Evolutionary conservation across 495 filamentous ascomycete species (phyloP).

Genomic region (Lophiotrema nucula): DNA sequence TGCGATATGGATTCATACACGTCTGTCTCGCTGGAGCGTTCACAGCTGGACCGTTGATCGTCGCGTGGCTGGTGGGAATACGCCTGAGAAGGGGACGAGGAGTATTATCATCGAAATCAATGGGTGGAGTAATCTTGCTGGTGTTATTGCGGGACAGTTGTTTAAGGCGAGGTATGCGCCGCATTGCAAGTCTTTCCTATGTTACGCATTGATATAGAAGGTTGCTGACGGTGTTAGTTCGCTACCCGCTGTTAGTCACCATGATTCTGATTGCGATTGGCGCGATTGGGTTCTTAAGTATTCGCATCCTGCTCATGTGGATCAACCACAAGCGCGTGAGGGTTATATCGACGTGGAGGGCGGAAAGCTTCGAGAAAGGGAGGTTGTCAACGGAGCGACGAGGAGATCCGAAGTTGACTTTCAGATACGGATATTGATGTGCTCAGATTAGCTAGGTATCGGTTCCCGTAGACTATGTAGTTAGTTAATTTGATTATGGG

Average conservation of each 20-base stretch:
- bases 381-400: neutral
- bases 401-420: slow-evolving; percentile 12
- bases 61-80: slow-evolving; percentile 23
- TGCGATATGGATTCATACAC: slow-evolving; percentile 17
- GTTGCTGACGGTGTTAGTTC: neutral
- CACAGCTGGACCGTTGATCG: slow-evolving; percentile 17
- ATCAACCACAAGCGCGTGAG: slow-evolving; percentile 3
- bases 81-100: slow-evolving; percentile 8
- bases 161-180: slow-evolving; percentile 24
- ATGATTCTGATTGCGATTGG: slow-evolving; percentile 19
- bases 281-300: slow-evolving; percentile 1
- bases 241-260: slow-evolving; percentile 15
- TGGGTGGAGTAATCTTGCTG: slow-evolving; percentile 23
- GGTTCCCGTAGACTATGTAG: no score
- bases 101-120: slow-evolving; percentile 22
- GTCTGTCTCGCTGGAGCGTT: slow-evolving; percentile 23
- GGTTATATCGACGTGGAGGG: neutral
- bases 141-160: slow-evolving; percentile 24
- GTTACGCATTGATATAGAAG: neutral
- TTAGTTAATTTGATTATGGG: no score
- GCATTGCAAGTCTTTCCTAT: neutral
- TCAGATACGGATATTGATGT: slow-evolving; percentile 19
- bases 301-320: neutral
- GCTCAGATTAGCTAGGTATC: no score
- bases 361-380: neutral